These are phyloP conservation scores for Auricularia heimuer DNA, from an alignment of 768 basidiomycete genomes.

Conservation along the genomic window DNA sequence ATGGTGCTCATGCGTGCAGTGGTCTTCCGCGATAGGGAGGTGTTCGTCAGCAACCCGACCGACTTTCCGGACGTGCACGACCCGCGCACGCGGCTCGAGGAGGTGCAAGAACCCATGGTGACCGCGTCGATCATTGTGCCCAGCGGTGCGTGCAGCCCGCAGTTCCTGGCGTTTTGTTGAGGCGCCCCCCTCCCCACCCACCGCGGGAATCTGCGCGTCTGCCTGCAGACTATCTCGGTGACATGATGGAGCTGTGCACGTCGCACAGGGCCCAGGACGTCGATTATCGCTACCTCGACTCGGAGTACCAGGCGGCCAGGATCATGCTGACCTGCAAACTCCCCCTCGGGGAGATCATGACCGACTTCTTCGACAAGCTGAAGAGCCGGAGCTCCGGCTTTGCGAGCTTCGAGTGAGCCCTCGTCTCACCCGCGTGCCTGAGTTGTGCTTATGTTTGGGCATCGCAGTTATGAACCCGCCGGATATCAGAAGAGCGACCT, in stretches of 20 bases:
- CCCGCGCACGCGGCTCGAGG: constrained; percentile 42
- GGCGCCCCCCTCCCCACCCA: neutral
- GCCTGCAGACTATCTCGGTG: constrained; percentile 73
- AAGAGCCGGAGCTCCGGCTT: constrained; percentile 90
- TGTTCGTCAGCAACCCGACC: constrained; percentile 81
- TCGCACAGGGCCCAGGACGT: constrained; percentile 74
- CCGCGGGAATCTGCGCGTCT: constrained; percentile 4
- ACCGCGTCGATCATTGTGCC: constrained; percentile 92
- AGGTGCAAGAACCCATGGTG: constrained; percentile 87
- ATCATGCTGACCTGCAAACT: constrained; percentile 73
- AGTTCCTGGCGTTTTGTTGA: neutral
- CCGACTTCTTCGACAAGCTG: constrained; percentile 89
- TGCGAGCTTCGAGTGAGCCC: constrained; percentile 75
- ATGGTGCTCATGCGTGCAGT: constrained; percentile 35
- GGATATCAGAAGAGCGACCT: constrained; percentile 78
- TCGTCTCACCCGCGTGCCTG: neutral
- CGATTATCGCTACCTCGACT: constrained; percentile 76
- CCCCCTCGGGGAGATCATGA: constrained; percentile 90
- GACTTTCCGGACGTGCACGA: constrained; percentile 86
- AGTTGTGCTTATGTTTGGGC: neutral
- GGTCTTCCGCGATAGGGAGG: constrained; percentile 54
- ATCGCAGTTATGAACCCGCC: constrained; percentile 80
- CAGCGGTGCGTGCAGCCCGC: constrained; percentile 48
- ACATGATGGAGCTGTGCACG: constrained; percentile 93
- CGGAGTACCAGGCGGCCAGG: constrained; percentile 41